Percentiles rank a stretch among this genome's conserved stretches.
Evolutionary conservation across 2,329 filamentous ascomycete genomes (phyloP).

Genomic region (Nothophaeocryptopus gaeumannii): DNA sequence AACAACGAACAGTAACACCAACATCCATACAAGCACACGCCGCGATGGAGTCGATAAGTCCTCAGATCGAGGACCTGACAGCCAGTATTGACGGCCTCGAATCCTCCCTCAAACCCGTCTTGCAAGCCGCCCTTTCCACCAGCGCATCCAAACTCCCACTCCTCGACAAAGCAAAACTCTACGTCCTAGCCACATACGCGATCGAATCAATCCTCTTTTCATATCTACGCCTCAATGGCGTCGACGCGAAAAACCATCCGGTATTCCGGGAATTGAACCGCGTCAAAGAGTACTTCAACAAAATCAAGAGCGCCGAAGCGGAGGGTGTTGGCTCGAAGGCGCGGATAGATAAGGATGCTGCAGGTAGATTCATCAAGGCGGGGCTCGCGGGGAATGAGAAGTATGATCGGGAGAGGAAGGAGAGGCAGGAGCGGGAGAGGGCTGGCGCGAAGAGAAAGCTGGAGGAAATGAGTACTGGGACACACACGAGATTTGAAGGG

Average conservation of each 20-base stretch:
- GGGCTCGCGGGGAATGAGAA: slow-evolving; percentile 60
- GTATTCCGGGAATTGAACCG: slow-evolving; percentile 82
- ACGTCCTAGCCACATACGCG: slow-evolving; percentile 81
- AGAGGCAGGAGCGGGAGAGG: slow-evolving; percentile 37
- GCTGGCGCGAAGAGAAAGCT: slow-evolving; percentile 37
- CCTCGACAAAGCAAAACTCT: slow-evolving; percentile 92
- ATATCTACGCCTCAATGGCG: slow-evolving; percentile 73
- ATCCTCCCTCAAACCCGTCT: slow-evolving; percentile 68
- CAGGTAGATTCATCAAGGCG: slow-evolving; percentile 76
- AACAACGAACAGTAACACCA: slow-evolving; percentile 6
- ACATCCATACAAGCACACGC: not conserved
- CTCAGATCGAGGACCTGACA: slow-evolving; percentile 69
- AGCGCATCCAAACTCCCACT: slow-evolving; percentile 77
- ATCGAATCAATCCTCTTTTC: slow-evolving; percentile 89
- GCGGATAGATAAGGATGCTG: slow-evolving; percentile 69
- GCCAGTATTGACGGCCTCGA: slow-evolving; percentile 74
- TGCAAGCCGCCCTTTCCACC: slow-evolving; percentile 62
- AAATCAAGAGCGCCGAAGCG: slow-evolving; percentile 73
- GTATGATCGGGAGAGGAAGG: slow-evolving; percentile 42
- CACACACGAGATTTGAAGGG: slow-evolving; percentile 35
- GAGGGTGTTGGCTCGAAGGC: slow-evolving; percentile 45
- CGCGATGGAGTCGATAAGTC: slow-evolving; percentile 58
- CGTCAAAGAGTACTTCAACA: slow-evolving; percentile 86
- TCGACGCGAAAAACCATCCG: slow-evolving; percentile 77
- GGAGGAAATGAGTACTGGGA: slow-evolving; percentile 33